Evolutionary conservation across 257 asterid species (phyloP), one percentile per base, ranked within the genome.

Genomic region (Plantago ovata): DNA sequence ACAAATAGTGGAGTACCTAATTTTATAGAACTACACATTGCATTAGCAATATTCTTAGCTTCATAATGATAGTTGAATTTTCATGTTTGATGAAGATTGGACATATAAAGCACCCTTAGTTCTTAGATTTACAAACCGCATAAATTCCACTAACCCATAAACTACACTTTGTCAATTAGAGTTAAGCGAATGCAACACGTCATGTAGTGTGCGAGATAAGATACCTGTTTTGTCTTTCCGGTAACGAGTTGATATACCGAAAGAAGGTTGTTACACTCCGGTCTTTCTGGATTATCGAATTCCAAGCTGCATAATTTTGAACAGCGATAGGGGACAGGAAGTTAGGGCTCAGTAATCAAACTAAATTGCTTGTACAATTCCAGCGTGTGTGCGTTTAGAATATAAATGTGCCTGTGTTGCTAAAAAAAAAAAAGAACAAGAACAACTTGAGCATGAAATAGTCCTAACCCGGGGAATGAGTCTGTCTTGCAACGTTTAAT

Each of bases 401-500:
- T 15, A 6, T 15, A 7, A n/a, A n/a, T n/a, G 53, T 12, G 21
- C 40, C 36, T 28, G 36, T 28, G 40, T 43, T 23, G 40, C 52
- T 1, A 0, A 28, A 3, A 28, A 3, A 40, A 18, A 39, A 49
- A 53, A 40, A 64, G 55, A 6, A 28, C 7, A 6, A 20, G 47
- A 23, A 61, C 13, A 42, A 53, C n/a, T n/a, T n/a, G n/a, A n/a
- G n/a, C n/a, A n/a, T n/a, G n/a, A 64, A 24, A n/a, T 39, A 11
- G 46, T 50, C 72, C 83, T 68, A 61, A 89, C 98, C 95, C 86
- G 3, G 87, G 61, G 72, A 89, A 81, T 32, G 95, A 77, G 56
- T 93, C 98, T 28, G 95, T 93, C 88, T 93, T 93, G 95, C 95
- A 93, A 61, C 95, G 95, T 61, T 89, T 89, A 65, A 86, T 84